Base-by-base conservation (phyloP, 1,284 basidiomycete species). In the Pseudozyma sp. region DNA sequence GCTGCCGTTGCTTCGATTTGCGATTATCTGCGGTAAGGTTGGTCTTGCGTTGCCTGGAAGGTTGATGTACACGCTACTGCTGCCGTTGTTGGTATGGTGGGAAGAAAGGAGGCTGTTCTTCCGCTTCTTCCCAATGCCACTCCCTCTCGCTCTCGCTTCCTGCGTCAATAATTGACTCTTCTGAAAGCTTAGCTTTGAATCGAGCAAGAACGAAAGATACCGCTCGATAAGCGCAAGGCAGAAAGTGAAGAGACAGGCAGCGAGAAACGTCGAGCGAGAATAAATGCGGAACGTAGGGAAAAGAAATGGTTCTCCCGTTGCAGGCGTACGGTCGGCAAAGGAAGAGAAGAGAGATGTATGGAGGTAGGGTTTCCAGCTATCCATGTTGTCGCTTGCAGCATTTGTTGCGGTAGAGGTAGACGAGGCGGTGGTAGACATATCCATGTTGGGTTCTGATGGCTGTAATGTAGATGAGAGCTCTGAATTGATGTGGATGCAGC, bases 311-410 rank as follows among this genome's bases (percentile, higher is more conserved):
- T 73, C 70, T 0, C 64, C 70, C 0, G 35, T 40, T 0, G 25
- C 48, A 3, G 55, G 50, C 5, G 3, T 35, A 0, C 36, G 13
- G 52, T 48, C 43, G 40, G 44, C 10, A 21, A 59, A 64, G 1
- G 56, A 34, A 0, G 53, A 51, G 25, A 67, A 64, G 16, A 73
- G 58, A 9, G 61, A 64, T 1, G 70, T 73, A 55, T 73, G 70
- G 12, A 73, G 70, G 50, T 64, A 73, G 2, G 70, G 70, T 42
- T 73, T 68, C 65, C 70, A 68, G 9, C 34, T 36, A 14, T 68
- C 52, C 65, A 73, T 67, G 16, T 57, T 48, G 16, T 39, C 19
- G 13, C 16, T 19, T 8, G 12, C 11, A 7, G 12, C 31, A 16
- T 4, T 11, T 1, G 13, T 25, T 6, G 44, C 19, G 5, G 45